Evolutionary conservation across 2,329 filamentous ascomycete genomes (phyloP).

Genomic region (Arthrinium phaeospermum): DNA sequence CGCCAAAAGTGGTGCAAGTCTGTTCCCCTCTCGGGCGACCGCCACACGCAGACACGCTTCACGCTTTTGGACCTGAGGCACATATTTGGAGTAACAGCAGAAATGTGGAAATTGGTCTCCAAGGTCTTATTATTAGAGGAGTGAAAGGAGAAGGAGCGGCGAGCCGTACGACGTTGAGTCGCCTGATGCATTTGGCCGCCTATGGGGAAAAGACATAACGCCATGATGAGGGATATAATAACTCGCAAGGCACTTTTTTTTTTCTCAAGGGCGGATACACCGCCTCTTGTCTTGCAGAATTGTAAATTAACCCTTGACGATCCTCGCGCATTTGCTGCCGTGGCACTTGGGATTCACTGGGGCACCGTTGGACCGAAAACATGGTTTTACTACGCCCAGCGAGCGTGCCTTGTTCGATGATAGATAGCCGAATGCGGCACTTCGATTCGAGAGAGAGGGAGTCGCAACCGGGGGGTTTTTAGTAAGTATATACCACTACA

Average conservation of each 20-base stretch:
- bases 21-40: slow-evolving; percentile 1
- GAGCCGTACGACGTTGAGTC: not conserved
- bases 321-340: not conserved
- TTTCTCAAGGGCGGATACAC: not conserved
- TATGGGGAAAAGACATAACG: not conserved
- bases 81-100: not conserved
- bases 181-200: slow-evolving; percentile 2
- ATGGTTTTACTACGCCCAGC: not conserved
- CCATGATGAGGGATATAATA: slow-evolving; percentile 10
- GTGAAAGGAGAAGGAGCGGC: not conserved
- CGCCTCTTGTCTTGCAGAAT: slow-evolving; percentile 14
- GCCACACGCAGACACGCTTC: not conserved
- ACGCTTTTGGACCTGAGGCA: not conserved
- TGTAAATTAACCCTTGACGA: slow-evolving; percentile 5
- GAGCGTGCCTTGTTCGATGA: slow-evolving; percentile 1
- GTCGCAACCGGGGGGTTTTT: not conserved
- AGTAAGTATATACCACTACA: not conserved
- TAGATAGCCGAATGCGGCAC: slow-evolving; percentile 13
- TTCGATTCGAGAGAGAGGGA: not conserved
- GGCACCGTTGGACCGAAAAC: slow-evolving; percentile 3
- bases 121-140: not conserved
- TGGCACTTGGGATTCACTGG: not conserved
- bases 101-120: slow-evolving; percentile 5
- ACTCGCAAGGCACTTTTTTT: too few species aligned
- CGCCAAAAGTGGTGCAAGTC: slow-evolving; percentile 6